Conservation (phyloP, 495 filamentous ascomycete species). For the Penicillium egyptiacum region DNA sequence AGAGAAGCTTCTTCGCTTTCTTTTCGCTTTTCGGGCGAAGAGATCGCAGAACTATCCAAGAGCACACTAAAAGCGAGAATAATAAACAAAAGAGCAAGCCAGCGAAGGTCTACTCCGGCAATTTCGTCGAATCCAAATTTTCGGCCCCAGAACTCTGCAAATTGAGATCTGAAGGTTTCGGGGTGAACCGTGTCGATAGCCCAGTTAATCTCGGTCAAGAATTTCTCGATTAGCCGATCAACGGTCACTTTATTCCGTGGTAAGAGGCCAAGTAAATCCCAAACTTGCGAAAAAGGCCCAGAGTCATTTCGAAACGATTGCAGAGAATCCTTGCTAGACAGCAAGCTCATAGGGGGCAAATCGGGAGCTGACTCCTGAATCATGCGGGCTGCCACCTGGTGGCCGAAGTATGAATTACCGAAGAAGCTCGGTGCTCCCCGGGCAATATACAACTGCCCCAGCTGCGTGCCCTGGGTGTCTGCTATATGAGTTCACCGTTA, state of each 20-base stretch:
- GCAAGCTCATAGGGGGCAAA: slow-evolving; percentile 18
- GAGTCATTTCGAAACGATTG: slow-evolving; percentile 21
- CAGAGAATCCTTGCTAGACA: slow-evolving; percentile 19
- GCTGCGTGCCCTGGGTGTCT: slow-evolving; percentile 12
- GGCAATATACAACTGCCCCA: slow-evolving; percentile 20
- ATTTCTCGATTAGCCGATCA: slow-evolving; percentile 19
- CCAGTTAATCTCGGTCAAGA: slow-evolving; percentile 20
- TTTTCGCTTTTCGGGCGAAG: slow-evolving; percentile 18
- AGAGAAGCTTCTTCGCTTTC: slow-evolving; percentile 21
- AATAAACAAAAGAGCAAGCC: slow-evolving; percentile 19
- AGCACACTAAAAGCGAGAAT: slow-evolving; percentile 20
- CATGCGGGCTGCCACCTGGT: slow-evolving; percentile 21
- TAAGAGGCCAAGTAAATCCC: slow-evolving; percentile 19
- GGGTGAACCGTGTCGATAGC: slow-evolving; percentile 19
- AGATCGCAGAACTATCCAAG: slow-evolving; percentile 8
- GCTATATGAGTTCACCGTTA: background rate
- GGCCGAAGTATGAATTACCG: slow-evolving; percentile 22
- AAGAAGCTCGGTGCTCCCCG: slow-evolving; percentile 20
- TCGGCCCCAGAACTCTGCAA: slow-evolving; percentile 19
- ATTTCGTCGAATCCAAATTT: slow-evolving; percentile 24
- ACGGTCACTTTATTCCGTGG: slow-evolving; percentile 22
- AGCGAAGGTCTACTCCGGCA: slow-evolving; percentile 18
- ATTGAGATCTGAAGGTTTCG: slow-evolving; percentile 16
- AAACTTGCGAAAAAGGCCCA: slow-evolving; percentile 20
- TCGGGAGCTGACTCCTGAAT: slow-evolving; percentile 22